Percentiles rank a stretch among this genome's conserved stretches.
These are phyloP conservation scores for Allium sativum DNA, from an alignment of 106 monocot genomes.

Conservation along the genomic window DNA sequence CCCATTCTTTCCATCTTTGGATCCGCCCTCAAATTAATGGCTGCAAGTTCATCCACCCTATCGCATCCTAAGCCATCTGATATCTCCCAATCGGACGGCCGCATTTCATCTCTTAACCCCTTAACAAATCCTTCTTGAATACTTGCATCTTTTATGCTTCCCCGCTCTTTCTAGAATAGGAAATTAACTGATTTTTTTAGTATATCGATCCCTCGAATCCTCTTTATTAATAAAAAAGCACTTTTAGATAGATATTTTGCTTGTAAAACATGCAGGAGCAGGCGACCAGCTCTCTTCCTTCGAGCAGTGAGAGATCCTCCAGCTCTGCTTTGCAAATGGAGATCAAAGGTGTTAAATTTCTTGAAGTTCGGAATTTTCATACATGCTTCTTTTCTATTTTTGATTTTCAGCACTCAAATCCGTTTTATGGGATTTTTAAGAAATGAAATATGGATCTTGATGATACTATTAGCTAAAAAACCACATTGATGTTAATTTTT, in stretches of 20 bases:
- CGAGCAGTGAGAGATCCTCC: constrained; percentile 89
- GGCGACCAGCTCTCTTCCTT: constrained; percentile 57
- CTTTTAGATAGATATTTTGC: not conserved
- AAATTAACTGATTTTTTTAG: not conserved
- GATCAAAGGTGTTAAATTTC: constrained; percentile 21
- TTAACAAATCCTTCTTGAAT: constrained; percentile 7
- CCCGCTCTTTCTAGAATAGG: constrained; percentile 3
- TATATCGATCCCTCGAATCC: not conserved
- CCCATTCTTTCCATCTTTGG: constrained; percentile 24
- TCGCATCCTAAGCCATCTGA: constrained; percentile 16
- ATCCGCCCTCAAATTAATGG: constrained; percentile 22
- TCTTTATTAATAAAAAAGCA: not conserved
- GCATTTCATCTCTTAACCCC: constrained; percentile 6
- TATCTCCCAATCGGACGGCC: constrained; percentile 23
- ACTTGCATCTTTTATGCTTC: not conserved
- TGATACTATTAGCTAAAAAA: not conserved
- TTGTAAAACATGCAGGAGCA: constrained; percentile 47
- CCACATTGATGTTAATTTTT: not conserved
- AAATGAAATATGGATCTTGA: not conserved
- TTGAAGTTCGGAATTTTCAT: not conserved
- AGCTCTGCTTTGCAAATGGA: constrained; percentile 59
- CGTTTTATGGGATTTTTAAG: not conserved
- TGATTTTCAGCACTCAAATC: not conserved
- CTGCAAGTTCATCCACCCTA: constrained; percentile 14
- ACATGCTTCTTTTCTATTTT: not conserved